These are phyloP conservation scores for Scytalidium sp. DNA, from an alignment of 2,329 filamentous ascomycete species.

Conservation along the genomic window DNA sequence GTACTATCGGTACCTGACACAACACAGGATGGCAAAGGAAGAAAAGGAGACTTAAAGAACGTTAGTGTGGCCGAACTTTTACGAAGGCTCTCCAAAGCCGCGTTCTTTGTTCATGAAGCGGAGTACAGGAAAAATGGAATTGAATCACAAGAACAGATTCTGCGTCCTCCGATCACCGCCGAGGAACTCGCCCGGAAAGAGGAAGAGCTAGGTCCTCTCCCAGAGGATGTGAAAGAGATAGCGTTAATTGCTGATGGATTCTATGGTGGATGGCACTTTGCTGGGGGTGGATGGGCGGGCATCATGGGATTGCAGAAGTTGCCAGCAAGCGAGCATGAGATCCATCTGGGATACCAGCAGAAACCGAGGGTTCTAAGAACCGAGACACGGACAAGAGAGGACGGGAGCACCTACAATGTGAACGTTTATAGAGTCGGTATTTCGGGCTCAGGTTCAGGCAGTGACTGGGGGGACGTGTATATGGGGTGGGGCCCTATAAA, in stretches of 20 bases:
- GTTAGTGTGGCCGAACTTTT: not conserved
- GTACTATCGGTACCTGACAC: not conserved
- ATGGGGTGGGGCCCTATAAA: not conserved
- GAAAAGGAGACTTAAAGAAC: not conserved
- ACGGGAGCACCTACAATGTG: not conserved
- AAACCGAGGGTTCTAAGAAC: not conserved
- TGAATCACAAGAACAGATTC: not conserved
- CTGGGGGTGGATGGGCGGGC: not conserved
- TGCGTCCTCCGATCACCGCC: not conserved
- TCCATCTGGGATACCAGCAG: not conserved
- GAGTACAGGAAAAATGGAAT: not conserved
- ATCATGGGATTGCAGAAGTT: not conserved
- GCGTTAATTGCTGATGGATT: not conserved
- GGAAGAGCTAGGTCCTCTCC: conserved; percentile 1
- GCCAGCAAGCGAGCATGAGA: not conserved
- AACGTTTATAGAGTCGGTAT: not conserved
- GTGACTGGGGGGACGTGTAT: not conserved
- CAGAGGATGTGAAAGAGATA: not conserved
- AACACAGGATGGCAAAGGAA: not conserved
- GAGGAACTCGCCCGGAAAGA: not conserved
- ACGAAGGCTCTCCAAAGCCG: not conserved
- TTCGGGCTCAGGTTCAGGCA: not conserved
- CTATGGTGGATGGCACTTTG: not conserved
- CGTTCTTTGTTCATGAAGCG: conserved; percentile 1
- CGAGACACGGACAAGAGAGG: not conserved